phyloP scores from a whole-genome alignment of 148 eudicot genomes.

The Silene latifolia region DNA sequence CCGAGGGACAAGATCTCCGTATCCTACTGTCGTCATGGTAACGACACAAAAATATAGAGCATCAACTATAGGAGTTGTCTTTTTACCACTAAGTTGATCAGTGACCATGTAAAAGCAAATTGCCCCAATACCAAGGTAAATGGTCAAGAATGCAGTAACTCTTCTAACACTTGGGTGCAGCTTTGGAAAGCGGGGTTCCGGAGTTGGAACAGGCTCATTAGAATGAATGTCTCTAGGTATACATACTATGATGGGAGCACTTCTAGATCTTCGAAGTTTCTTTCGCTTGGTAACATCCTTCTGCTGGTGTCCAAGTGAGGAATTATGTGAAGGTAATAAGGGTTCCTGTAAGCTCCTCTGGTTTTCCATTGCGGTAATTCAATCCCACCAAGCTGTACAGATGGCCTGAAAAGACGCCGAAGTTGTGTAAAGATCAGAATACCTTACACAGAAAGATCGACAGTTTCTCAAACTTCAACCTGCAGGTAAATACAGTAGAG shows the following conservation, averaged over 20 bases:
- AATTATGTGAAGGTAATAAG: constrained; percentile 24
- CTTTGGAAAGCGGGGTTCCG: constrained; percentile 27
- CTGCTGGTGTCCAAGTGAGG: constrained; percentile 15
- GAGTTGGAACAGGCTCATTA: constrained; percentile 9
- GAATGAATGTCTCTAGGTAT: constrained; percentile 26
- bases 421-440: background rate
- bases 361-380: background rate
- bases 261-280: constrained; percentile 49
- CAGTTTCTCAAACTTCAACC: too few relatives aligned
- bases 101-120: constrained; percentile 49
- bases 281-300: constrained; percentile 26
- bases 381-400: too few relatives aligned
- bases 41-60: constrained; percentile 79
- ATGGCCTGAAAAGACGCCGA: constrained; percentile 5
- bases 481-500: too few relatives aligned
- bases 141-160: constrained; percentile 37
- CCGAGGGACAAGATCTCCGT: constrained; percentile 78
- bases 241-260: constrained; percentile 49
- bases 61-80: constrained; percentile 60
- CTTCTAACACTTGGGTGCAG: constrained; percentile 48
- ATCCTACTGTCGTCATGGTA: constrained; percentile 97
- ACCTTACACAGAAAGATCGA: too few relatives aligned
- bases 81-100: constrained; percentile 52
- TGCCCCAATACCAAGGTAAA: constrained; percentile 56
- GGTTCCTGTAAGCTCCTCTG: constrained; percentile 17